These are phyloP conservation scores for Penicillium roqueforti DNA, from an alignment of 495 filamentous ascomycete species.

Conservation along the genomic window DNA sequence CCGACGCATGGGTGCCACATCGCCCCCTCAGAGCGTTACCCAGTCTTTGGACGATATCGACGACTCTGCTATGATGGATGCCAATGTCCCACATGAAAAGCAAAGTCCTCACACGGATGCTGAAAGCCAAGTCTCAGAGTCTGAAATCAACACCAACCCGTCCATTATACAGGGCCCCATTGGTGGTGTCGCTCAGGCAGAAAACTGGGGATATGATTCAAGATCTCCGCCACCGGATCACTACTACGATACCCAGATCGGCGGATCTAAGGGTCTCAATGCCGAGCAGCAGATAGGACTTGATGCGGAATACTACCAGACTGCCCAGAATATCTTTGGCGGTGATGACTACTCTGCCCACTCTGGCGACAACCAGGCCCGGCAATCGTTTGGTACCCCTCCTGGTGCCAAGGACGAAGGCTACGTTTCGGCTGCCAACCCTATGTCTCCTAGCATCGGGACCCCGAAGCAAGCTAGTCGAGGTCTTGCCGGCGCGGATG, in stretches of 20 bases:
- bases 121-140: constrained; percentile 50
- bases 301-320: constrained; percentile 37
- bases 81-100: constrained; percentile 52
- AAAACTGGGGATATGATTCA: constrained; percentile 52
- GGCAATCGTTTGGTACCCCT: constrained; percentile 39
- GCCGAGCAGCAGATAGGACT: constrained; percentile 30
- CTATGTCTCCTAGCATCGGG: constrained; percentile 50
- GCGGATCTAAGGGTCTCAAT: constrained; percentile 27
- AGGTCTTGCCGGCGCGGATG: constrained; percentile 54
- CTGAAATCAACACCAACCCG: constrained; percentile 73
- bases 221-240: constrained; percentile 47
- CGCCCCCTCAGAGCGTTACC: constrained; percentile 74
- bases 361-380: constrained; percentile 28
- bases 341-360: constrained; percentile 35
- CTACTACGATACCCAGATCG: constrained; percentile 40
- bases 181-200: constrained; percentile 46
- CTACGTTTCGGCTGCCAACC: constrained; percentile 81
- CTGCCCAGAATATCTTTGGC: constrained; percentile 37
- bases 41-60: constrained; percentile 54
- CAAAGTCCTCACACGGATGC: constrained; percentile 56
- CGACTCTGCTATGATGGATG: constrained; percentile 56
- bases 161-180: constrained; percentile 69
- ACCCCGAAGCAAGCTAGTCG: constrained; percentile 61
- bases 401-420: constrained; percentile 71
- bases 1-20: constrained; percentile 50